Percentiles rank a stretch among this genome's conserved stretches.
Evolutionary conservation across 306 rosid genomes (phyloP).

Genomic region (Acmispon strigosus): DNA sequence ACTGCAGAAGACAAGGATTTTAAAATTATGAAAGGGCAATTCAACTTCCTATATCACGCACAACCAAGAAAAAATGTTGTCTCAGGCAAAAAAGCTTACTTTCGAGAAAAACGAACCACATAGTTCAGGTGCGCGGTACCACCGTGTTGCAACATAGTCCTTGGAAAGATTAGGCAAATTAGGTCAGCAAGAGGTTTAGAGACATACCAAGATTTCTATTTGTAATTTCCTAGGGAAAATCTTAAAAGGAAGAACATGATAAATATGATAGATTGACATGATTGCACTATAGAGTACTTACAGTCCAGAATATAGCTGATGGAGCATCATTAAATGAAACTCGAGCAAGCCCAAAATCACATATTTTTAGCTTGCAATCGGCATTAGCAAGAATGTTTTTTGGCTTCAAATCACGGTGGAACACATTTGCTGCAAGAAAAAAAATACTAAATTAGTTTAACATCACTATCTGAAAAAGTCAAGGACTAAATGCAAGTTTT

Average conservation of each 20-base stretch:
- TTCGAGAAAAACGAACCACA: slow-evolving; percentile 98
- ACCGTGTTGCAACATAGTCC: slow-evolving; percentile 99
- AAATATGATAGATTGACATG: slow-evolving; percentile 9
- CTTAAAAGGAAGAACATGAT: neutral
- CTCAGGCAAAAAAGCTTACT: slow-evolving; percentile 41
- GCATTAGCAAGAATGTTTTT: slow-evolving; percentile 97
- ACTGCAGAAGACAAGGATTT: slow-evolving; percentile 46
- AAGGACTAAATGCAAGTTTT: neutral
- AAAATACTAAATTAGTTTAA: neutral
- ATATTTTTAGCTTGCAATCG: slow-evolving; percentile 93
- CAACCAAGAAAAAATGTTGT: neutral
- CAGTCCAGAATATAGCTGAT: slow-evolving; percentile 96
- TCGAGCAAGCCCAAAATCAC: slow-evolving; percentile 99
- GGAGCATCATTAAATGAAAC: slow-evolving; percentile 96
- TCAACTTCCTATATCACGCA: neutral
- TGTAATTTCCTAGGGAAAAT: slow-evolving; percentile 5
- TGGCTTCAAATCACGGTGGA: slow-evolving; percentile 98
- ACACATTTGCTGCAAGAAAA: slow-evolving; percentile 76
- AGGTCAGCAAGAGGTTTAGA: slow-evolving; percentile 21
- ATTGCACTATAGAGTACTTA: slow-evolving; percentile 33
- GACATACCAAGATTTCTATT: neutral
- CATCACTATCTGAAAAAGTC: neutral
- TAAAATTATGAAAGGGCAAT: neutral
- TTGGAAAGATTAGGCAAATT: slow-evolving; percentile 27
- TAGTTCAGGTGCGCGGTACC: slow-evolving; percentile 98